Conservation (phyloP, 176 grass and related monocot genomes). For the Panicum miliaceum region DNA sequence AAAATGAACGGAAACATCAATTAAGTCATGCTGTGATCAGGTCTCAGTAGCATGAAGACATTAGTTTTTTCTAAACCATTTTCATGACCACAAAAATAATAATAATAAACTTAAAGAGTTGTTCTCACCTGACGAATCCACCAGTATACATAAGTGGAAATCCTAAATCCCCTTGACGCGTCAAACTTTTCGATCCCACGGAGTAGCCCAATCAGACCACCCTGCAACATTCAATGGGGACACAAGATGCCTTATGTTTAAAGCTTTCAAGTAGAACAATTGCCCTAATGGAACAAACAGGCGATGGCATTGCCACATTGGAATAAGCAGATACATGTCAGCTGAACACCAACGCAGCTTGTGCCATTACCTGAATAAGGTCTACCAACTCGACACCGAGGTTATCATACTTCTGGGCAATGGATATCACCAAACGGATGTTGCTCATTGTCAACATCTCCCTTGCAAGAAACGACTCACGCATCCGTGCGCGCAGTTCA, state of each 20-base stretch:
- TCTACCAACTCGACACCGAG: slow-evolving; percentile 84
- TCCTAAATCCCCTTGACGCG: slow-evolving; percentile 82
- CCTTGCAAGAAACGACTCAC: slow-evolving; percentile 75
- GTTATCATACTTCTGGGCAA: slow-evolving; percentile 95
- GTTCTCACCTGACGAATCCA: slow-evolving; percentile 93
- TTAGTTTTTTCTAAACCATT: not conserved
- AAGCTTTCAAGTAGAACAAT: not conserved
- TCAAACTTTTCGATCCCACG: slow-evolving; percentile 95
- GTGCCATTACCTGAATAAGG: slow-evolving; percentile 80
- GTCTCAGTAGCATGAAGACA: not conserved
- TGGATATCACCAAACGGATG: slow-evolving; percentile 93
- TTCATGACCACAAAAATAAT: not conserved
- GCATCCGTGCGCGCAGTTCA: slow-evolving; percentile 67
- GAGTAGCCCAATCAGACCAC: slow-evolving; percentile 88
- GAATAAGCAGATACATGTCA: not conserved
- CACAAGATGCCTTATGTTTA: not conserved
- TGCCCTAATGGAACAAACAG: not conserved
- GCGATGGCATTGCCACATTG: not conserved
- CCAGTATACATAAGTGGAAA: slow-evolving; percentile 98
- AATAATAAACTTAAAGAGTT: slow-evolving; percentile 11
- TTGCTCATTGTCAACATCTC: slow-evolving; percentile 95
- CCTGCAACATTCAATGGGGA: slow-evolving; percentile 50
- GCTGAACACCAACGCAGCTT: not conserved
- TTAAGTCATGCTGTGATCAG: not conserved
- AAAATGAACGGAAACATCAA: slow-evolving; percentile 20